A percentile compares a stretch with the other conserved stretches of the same genome.
phyloP scores from a whole-genome alignment of 1,284 basidiomycete species.

The Papiliotrema fonsecae region DNA sequence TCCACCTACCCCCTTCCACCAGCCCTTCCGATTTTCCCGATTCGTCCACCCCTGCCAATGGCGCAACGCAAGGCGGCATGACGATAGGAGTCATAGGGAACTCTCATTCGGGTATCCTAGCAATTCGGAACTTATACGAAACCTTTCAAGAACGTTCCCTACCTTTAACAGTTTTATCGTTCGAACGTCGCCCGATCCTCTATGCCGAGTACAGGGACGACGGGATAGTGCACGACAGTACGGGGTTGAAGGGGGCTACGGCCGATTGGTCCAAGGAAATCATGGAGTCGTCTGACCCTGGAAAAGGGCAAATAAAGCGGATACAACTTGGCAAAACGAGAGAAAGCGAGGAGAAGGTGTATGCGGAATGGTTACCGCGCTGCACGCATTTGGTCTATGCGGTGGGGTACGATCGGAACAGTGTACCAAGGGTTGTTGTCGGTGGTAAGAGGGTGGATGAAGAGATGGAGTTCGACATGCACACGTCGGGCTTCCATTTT shows the following conservation, averaged over 20 bases:
- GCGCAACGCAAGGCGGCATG: too few relatives aligned
- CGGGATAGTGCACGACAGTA: constrained; percentile 26
- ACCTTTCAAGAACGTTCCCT: neutral
- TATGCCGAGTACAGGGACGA: constrained; percentile 23
- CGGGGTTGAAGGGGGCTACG: constrained; percentile 23
- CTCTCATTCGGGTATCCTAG: constrained; percentile 26
- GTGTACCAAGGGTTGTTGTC: constrained; percentile 1
- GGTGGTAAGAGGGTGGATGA: constrained; percentile 3
- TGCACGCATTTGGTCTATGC: constrained; percentile 28
- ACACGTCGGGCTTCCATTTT: constrained; percentile 16
- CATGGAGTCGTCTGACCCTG: constrained; percentile 8
- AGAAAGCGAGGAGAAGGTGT: constrained; percentile 12
- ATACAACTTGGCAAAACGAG: constrained; percentile 7
- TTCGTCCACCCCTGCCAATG: neutral
- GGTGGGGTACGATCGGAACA: constrained; percentile 15
- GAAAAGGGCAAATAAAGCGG: constrained; percentile 7
- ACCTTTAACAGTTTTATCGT: constrained; percentile 2
- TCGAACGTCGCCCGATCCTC: constrained; percentile 15
- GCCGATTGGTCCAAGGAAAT: constrained; percentile 19
- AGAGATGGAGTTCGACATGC: constrained; percentile 19
- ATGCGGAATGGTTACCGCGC: constrained; percentile 12
- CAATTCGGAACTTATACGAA: constrained; percentile 22
- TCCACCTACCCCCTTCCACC: too few relatives aligned
- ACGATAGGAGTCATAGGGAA: constrained; percentile 22
- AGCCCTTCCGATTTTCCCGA: too few relatives aligned